Evolutionary conservation across 1,284 basidiomycete genomes (phyloP), one percentile per base, ranked within the genome.

Genomic region (Fomitopsis schrenkii): DNA sequence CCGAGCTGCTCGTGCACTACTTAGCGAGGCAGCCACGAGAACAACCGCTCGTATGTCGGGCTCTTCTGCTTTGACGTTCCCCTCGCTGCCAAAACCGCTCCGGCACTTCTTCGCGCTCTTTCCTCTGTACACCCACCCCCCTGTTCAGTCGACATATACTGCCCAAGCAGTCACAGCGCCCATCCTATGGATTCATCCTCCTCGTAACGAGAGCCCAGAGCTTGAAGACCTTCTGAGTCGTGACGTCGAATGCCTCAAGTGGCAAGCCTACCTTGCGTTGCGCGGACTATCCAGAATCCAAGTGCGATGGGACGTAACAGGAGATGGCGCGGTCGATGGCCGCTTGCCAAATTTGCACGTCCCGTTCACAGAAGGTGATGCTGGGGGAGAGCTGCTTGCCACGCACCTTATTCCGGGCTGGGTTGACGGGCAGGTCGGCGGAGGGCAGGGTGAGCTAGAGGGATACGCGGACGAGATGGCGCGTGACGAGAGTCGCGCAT

Each of bases 221-320:
- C 57, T 57, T 14, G 68, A 71, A 5, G 72, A 74, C 46, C 72
- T 82, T 2, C 80, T 93, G 64, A 91, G 88, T 71, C 74, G 79
- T 58, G 91, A 93, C 74, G 86, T 91, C 64, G 90, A 92, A 67
- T 92, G 90, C 72, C 80, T 93, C 67, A 92, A 91, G 75, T 93
- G 90, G 90, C 91, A 93, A 72, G 88, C 90, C 0, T 91, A 90
- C 72, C 79, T 93, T 61, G 88, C 90, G 2, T 80, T 93, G 17
- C 83, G 88, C 58, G 84, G 83, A 4, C 70, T 89, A 59, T 72
- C 66, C 19, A 67, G 74, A 66, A 74, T 91, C 55, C 74, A 73
- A 30, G 74, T 91, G 14, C 82, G 88, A 55, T 89, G 83, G 75
- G 87, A 92, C 70, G 77, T 93, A 38, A 71, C 81, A 15, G 76